phyloP scores from a whole-genome alignment of 2,329 filamentous ascomycete genomes.

The Microsporum canis region DNA sequence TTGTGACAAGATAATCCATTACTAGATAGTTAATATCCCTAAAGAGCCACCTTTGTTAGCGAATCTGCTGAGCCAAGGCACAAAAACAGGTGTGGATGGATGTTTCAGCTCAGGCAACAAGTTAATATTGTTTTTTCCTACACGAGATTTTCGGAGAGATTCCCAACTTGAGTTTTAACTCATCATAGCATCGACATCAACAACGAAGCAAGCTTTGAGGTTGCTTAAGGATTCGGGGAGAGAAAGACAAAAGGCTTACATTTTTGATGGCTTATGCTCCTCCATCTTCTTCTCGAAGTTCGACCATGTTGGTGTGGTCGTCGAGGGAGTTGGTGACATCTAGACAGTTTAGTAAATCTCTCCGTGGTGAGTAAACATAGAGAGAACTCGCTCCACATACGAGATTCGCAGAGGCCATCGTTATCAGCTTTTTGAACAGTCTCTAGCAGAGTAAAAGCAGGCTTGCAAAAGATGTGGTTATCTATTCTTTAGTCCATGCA shows the following conservation, averaged over 20 bases:
- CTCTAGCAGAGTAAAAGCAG: background rate
- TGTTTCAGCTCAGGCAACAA: slow-evolving; percentile 54
- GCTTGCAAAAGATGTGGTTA: background rate
- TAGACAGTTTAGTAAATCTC: slow-evolving; percentile 24
- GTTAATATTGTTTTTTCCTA: slow-evolving; percentile 69
- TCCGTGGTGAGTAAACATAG: slow-evolving; percentile 17
- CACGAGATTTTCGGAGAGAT: slow-evolving; percentile 97
- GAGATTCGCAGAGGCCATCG: slow-evolving; percentile 32
- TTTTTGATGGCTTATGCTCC: slow-evolving; percentile 77
- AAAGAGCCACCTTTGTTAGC: slow-evolving; percentile 21
- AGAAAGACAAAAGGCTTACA: slow-evolving; percentile 48
- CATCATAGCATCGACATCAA: slow-evolving; percentile 55
- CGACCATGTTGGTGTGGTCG: slow-evolving; percentile 58
- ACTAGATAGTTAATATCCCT: slow-evolving; percentile 95
- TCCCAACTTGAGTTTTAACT: slow-evolving; percentile 85
- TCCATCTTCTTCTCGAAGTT: slow-evolving; percentile 72
- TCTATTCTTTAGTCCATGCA: background rate
- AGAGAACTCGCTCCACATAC: slow-evolving; percentile 29
- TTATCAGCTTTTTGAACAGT: slow-evolving; percentile 10
- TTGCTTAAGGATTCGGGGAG: background rate
- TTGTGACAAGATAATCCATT: slow-evolving; percentile 92
- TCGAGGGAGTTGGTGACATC: slow-evolving; percentile 61
- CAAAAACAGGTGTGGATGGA: slow-evolving; percentile 8
- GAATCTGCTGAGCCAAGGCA: background rate
- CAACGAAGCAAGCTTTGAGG: slow-evolving; percentile 5